A percentile compares a stretch with the other conserved stretches of the same genome.
Evolutionary conservation across 306 rosid genomes (phyloP).

Genomic region (Malus fusca): DNA sequence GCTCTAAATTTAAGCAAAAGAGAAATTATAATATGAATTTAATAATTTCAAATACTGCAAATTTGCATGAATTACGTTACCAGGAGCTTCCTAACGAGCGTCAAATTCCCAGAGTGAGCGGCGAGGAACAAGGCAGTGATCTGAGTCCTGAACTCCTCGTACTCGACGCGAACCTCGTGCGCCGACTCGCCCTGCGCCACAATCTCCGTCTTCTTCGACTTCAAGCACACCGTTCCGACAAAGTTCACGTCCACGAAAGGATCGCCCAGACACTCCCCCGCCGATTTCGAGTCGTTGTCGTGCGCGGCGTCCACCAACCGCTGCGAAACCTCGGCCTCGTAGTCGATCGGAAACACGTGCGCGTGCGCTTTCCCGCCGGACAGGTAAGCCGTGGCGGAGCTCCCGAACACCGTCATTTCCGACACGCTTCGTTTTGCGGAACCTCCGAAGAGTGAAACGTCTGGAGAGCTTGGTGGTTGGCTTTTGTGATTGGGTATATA

Average conservation of each 20-base stretch:
- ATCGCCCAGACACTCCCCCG: slow-evolving; percentile 21
- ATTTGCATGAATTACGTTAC: slow-evolving; percentile 6
- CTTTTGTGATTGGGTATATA: background rate
- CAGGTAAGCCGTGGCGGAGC: slow-evolving; percentile 8
- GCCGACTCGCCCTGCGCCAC: slow-evolving; percentile 39
- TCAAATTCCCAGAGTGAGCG: slow-evolving; percentile 47
- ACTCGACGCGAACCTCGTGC: slow-evolving; percentile 35
- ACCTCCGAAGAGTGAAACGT: background rate
- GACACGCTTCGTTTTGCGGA: background rate
- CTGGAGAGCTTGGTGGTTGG: background rate
- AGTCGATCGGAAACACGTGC: slow-evolving; percentile 43
- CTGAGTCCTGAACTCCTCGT: slow-evolving; percentile 62
- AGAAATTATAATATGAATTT: background rate
- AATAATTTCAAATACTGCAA: no score
- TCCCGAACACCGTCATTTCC: slow-evolving; percentile 28
- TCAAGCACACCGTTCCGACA: slow-evolving; percentile 50
- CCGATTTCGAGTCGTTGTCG: slow-evolving; percentile 13
- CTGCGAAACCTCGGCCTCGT: slow-evolving; percentile 43
- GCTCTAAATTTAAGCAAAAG: background rate
- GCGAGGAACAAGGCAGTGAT: slow-evolving; percentile 60
- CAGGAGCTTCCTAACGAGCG: slow-evolving; percentile 41
- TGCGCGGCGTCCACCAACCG: slow-evolving; percentile 47
- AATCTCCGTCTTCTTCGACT: slow-evolving; percentile 46
- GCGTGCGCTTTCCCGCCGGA: background rate
- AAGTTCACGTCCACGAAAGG: slow-evolving; percentile 55